Percentiles rank a stretch among this genome's conserved stretches.
phyloP scores from a whole-genome alignment of 352 stramenopile species.

The Pythium myriotylum region DNA sequence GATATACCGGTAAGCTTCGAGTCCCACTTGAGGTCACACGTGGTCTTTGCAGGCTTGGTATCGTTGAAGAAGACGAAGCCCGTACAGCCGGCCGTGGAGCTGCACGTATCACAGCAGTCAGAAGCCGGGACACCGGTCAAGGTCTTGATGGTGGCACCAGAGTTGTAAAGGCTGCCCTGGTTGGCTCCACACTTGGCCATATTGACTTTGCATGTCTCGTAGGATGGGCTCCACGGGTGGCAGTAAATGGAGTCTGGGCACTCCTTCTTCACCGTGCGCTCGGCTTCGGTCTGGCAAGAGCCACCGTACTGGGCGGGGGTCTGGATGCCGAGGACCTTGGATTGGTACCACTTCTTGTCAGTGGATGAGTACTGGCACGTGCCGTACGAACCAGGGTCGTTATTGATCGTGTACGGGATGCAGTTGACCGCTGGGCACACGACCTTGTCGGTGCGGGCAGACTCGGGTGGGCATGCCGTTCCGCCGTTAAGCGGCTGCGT shows the following conservation, averaged over 20 bases:
- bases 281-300: neutral
- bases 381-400: neutral
- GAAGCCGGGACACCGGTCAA: neutral
- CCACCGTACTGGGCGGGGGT: neutral
- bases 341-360: neutral
- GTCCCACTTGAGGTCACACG: constrained; percentile 9
- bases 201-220: constrained; percentile 7
- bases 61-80: constrained; percentile 5
- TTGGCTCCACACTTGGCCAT: constrained; percentile 8
- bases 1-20: neutral
- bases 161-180: neutral
- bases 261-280: neutral
- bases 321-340: neutral
- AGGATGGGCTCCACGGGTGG: constrained; percentile 2
- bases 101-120: constrained; percentile 8
- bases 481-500: neutral
- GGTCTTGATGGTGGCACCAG: neutral
- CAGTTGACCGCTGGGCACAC: neutral
- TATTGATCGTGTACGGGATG: neutral
- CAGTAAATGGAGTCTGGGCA: constrained; percentile 4
- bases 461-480: neutral
- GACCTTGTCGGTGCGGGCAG: neutral
- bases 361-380: neutral
- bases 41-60: neutral
- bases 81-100: neutral